Base-by-base conservation (phyloP, 768 basidiomycete genomes). In the Rhodotorula paludigena region DNA sequence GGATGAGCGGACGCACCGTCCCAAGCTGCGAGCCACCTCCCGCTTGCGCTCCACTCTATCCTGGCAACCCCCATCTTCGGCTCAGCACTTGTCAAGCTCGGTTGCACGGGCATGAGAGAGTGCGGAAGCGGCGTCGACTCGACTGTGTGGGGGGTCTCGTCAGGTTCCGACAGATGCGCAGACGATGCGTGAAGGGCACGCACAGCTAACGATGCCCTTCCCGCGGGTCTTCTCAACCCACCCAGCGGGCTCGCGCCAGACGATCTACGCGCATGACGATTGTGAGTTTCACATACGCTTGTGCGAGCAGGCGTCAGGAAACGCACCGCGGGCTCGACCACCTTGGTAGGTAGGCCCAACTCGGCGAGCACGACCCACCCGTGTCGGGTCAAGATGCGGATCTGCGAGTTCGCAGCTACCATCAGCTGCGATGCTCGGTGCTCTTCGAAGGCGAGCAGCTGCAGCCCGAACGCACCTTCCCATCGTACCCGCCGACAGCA, bases 401-500 rank as follows among this genome's bases (percentile, higher is more conserved):
- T 56, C 71, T 72, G 57, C 30, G 18, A 9, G 5, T 2, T 1
- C 28, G 12, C n/a, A n/a, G n/a, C 33, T 1, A 2, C 3, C 11
- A 23, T 58, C 38, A 52, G n/a, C 15, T 18, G 7, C 20, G 11
- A 33, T 42, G 18, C 5, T 18, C 41, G 14, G 41, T 15, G n/a
- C n/a, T n/a, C 16, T 1, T 15, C 54, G 39, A n/a, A 32, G 20
- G 23, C 11, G 38, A 28, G 33, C 5, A 14, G n/a, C 11, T 21
- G 18, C 14, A 32, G 15, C 30, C 12, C 54, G 30, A 11, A 48
- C 68, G 33, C 36, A 75, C 73, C 55, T 53, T 62, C 2, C 71
- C 71, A 44, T 75, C 74, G 45, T 61, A 73, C 10, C 74, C 75
- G 0, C 74, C 75, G 0, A 76, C 49, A 6, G 74, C 70, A 16